Conservation (phyloP, 108 stramenopile genomes). For the Nitzschia putrida region DNA sequence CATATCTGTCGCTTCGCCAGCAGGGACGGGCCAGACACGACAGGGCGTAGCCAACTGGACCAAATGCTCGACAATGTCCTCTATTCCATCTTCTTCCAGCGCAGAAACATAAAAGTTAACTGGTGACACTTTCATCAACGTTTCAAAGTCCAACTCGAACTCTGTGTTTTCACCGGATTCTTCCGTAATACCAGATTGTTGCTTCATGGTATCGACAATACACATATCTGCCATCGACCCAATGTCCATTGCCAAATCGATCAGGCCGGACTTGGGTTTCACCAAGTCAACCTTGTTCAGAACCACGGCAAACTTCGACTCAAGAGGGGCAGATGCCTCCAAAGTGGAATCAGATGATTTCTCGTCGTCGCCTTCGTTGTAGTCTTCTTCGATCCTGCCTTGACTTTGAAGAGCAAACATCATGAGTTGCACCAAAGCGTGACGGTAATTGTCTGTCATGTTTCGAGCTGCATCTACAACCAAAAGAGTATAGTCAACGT, state of each 20-base stretch:
- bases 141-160: conserved; percentile 19
- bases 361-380: conserved; percentile 22
- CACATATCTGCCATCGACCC: conserved; percentile 70
- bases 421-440: conserved; percentile 70
- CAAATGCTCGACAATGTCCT: conserved; percentile 78
- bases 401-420: conserved; percentile 51
- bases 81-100: conserved; percentile 75
- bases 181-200: not conserved
- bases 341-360: not conserved
- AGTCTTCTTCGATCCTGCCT: conserved; percentile 60
- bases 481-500: conserved; percentile 77
- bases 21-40: conserved; percentile 62
- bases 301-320: conserved; percentile 75
- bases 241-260: conserved; percentile 73
- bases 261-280: conserved; percentile 75
- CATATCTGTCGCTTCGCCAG: conserved; percentile 59
- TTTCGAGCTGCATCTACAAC: conserved; percentile 85
- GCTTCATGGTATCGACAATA: conserved; percentile 23
- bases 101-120: conserved; percentile 72
- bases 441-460: conserved; percentile 59
- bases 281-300: conserved; percentile 93
- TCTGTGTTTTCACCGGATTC: not conserved
- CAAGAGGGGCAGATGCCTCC: not conserved
- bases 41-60: conserved; percentile 69
- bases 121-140: conserved; percentile 52